A percentile compares a stretch with the other conserved stretches of the same genome.
Conservation (phyloP, 1,284 basidiomycete species). For the Rhodotorula sp. region DNA sequence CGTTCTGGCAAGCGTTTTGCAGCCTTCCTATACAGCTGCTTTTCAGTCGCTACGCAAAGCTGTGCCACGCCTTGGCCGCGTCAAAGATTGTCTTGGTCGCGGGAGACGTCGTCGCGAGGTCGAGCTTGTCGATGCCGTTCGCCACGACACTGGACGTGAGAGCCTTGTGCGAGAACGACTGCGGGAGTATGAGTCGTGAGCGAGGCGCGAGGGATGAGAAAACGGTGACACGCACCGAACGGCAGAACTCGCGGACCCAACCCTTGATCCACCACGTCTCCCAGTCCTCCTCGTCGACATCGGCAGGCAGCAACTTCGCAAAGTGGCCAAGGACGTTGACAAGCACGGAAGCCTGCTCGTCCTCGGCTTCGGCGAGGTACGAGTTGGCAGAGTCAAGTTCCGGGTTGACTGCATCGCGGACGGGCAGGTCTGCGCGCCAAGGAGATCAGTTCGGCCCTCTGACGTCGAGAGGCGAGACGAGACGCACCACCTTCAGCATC, state of each 20-base stretch:
- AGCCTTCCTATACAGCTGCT: too few species aligned
- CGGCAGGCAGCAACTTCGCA: constrained; percentile 51
- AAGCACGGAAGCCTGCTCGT: constrained; percentile 63
- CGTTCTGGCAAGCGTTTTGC: neutral
- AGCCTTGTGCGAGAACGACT: constrained; percentile 14
- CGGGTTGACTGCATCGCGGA: constrained; percentile 55
- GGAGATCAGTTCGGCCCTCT: neutral
- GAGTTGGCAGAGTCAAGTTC: constrained; percentile 56
- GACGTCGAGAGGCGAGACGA: neutral
- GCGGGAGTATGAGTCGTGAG: neutral
- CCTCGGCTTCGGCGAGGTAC: constrained; percentile 69
- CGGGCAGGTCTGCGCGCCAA: constrained; percentile 59
- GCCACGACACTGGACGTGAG: constrained; percentile 5
- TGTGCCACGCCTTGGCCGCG: constrained; percentile 28
- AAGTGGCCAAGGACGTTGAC: constrained; percentile 68
- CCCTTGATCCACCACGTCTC: constrained; percentile 77
- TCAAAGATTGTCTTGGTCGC: constrained; percentile 21
- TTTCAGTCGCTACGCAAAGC: constrained; percentile 19
- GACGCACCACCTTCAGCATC: constrained; percentile 27
- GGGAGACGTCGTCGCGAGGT: constrained; percentile 19
- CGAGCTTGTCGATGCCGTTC: constrained; percentile 22
- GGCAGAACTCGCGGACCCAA: constrained; percentile 81
- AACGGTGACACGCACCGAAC: constrained; percentile 58
- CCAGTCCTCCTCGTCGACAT: constrained; percentile 66
- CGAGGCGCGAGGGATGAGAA: neutral